Percentiles rank a stretch among this genome's conserved stretches.
Conservation (phyloP, 139 green algal genomes). For the Tetraselmis chui region DNA sequence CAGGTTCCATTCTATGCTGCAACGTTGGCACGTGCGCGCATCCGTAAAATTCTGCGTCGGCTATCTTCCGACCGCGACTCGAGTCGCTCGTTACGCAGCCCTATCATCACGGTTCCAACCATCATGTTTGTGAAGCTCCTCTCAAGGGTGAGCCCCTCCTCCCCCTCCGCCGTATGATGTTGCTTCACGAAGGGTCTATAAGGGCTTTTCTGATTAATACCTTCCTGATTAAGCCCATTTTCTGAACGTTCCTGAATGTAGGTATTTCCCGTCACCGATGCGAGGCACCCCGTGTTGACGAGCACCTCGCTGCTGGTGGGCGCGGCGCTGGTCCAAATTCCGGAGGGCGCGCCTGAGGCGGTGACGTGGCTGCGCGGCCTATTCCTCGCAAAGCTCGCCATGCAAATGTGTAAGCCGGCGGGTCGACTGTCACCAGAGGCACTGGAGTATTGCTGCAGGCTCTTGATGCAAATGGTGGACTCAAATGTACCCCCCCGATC, state of each 20-base stretch:
- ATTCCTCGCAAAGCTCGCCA: conserved; percentile 28
- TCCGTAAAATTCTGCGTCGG: conserved; percentile 32
- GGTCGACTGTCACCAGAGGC: conserved; percentile 53
- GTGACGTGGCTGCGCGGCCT: conserved; percentile 19
- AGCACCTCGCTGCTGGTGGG: conserved; percentile 54
- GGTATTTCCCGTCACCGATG: conserved; percentile 82
- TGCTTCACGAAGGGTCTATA: too few species aligned
- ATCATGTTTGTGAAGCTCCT: conserved; percentile 84
- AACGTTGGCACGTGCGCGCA: conserved; percentile 68
- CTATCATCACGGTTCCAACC: background rate
- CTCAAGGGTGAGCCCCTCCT: conserved; percentile 29
- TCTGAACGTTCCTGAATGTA: too few species aligned
- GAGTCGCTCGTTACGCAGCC: background rate
- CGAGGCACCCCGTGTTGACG: conserved; percentile 74
- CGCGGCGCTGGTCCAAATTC: conserved; percentile 18
- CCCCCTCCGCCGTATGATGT: too few species aligned
- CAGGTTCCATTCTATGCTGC: conserved; percentile 84
- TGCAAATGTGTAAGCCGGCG: conserved; percentile 37
- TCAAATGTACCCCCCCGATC: background rate
- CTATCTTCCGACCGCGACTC: conserved; percentile 16
- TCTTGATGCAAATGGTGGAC: background rate
- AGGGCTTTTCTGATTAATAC: too few species aligned
- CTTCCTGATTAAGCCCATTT: too few species aligned
- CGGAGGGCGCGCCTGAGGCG: background rate
- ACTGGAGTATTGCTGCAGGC: conserved; percentile 37